These are phyloP conservation scores for Casuarina equisetifolia DNA, from an alignment of 306 rosid genomes.

Conservation along the genomic window DNA sequence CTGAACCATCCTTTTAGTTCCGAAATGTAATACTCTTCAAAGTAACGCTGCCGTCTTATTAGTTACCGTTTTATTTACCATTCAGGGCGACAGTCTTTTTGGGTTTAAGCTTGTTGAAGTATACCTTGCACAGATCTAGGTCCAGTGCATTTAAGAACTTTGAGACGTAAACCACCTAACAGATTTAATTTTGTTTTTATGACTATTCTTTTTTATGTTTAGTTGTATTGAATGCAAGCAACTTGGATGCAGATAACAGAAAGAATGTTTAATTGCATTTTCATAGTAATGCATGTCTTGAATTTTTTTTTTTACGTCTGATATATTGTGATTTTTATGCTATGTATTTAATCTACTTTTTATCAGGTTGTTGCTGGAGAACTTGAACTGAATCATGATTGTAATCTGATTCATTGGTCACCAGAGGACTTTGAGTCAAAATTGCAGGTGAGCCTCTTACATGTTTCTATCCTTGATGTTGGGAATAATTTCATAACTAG, in stretches of 20 bases:
- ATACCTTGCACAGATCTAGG: background rate
- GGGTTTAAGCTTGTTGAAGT: background rate
- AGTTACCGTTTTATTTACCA: no score
- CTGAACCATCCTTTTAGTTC: background rate
- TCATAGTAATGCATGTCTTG: background rate
- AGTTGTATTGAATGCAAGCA: background rate
- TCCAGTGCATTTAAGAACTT: background rate
- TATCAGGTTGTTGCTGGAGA: constrained; percentile 95
- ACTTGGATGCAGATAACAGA: background rate
- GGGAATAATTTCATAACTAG: constrained; percentile 1
- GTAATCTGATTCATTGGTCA: constrained; percentile 90
- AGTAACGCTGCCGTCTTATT: background rate
- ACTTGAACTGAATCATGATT: constrained; percentile 85
- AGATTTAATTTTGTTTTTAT: background rate
- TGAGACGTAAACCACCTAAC: background rate
- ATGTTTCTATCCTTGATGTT: constrained; percentile 11
- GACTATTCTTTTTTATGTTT: background rate
- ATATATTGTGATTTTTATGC: constrained; percentile 3
- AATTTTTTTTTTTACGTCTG: background rate
- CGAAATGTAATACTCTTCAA: background rate
- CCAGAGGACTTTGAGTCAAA: constrained; percentile 92
- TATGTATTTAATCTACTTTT: constrained; percentile 21
- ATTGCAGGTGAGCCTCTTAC: constrained; percentile 58
- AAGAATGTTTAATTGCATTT: background rate
- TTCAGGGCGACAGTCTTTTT: background rate